Conservation (phyloP, 257 asterid genomes). For the Phtheirospermum japonicum region DNA sequence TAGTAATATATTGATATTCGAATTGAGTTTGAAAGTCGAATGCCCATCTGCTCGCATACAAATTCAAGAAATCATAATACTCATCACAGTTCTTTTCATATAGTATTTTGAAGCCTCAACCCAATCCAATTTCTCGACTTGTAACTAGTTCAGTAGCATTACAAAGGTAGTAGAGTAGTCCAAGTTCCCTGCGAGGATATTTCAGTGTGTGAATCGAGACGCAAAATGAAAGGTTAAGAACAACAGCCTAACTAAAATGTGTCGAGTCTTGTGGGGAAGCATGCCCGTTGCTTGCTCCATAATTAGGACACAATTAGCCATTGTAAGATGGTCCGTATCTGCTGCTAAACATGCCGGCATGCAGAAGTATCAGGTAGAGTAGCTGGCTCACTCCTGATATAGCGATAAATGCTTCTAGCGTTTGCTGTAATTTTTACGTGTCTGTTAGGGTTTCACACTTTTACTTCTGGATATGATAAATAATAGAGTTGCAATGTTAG, state of each 20-base stretch:
- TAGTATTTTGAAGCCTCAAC: background rate
- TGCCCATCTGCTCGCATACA: background rate
- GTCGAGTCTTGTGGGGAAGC: background rate
- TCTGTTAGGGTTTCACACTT: background rate
- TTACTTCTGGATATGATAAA: background rate
- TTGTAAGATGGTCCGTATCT: constrained; percentile 40
- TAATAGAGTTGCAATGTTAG: background rate
- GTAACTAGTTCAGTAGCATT: background rate
- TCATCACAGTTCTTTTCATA: background rate
- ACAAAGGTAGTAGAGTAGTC: background rate
- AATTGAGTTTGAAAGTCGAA: background rate
- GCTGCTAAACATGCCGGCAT: constrained; percentile 46
- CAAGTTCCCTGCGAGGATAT: background rate
- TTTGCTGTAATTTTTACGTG: constrained; percentile 50
- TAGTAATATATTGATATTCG: background rate
- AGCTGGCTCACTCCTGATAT: constrained; percentile 58
- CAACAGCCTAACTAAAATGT: background rate
- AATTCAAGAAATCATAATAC: background rate
- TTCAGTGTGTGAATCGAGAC: background rate
- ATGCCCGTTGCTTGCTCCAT: too few species aligned
- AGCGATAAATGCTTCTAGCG: constrained; percentile 63
- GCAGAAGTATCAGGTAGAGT: constrained; percentile 58
- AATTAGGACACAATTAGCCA: constrained; percentile 18
- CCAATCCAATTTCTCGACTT: background rate
- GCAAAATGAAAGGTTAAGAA: background rate